Percentiles rank a stretch among this genome's conserved stretches.
Conservation (phyloP, 2,329 filamentous ascomycete genomes). For the Nigrograna mackinnonii region DNA sequence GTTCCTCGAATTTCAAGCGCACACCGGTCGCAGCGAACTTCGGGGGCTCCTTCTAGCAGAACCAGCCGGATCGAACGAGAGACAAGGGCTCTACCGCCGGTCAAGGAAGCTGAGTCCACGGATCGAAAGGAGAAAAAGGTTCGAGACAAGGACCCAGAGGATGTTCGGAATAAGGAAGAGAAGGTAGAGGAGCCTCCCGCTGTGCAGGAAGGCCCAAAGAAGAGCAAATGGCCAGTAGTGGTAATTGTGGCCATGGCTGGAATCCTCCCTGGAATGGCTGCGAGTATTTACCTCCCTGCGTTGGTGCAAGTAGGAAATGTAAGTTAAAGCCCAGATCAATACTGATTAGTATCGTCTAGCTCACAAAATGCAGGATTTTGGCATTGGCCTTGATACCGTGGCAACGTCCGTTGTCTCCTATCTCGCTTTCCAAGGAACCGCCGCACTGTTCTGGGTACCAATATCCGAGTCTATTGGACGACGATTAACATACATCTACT, state of each 20-base stretch:
- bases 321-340: constrained; percentile 2
- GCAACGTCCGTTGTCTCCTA: constrained; percentile 39
- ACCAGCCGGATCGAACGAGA: no score
- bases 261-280: constrained; percentile 50
- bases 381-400: constrained; percentile 25
- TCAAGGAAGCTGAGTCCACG: no score
- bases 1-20: no score
- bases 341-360: no score
- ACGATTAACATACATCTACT: constrained; percentile 49
- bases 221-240: constrained; percentile 14
- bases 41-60: no score
- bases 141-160: no score
- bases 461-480: constrained; percentile 54
- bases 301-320: constrained; percentile 32
- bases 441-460: constrained; percentile 54
- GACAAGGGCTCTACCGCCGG: no score
- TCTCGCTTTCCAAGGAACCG: constrained; percentile 51
- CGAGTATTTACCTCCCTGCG: constrained; percentile 52
- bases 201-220: no score
- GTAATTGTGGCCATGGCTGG: constrained; percentile 38
- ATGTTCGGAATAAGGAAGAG: no score
- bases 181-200: no score
- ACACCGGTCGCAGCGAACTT: no score
- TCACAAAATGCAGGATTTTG: constrained; percentile 24
- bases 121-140: no score